These are phyloP conservation scores for Globisporangium iwayamae DNA, from an alignment of 352 stramenopile genomes.

Conservation along the genomic window DNA sequence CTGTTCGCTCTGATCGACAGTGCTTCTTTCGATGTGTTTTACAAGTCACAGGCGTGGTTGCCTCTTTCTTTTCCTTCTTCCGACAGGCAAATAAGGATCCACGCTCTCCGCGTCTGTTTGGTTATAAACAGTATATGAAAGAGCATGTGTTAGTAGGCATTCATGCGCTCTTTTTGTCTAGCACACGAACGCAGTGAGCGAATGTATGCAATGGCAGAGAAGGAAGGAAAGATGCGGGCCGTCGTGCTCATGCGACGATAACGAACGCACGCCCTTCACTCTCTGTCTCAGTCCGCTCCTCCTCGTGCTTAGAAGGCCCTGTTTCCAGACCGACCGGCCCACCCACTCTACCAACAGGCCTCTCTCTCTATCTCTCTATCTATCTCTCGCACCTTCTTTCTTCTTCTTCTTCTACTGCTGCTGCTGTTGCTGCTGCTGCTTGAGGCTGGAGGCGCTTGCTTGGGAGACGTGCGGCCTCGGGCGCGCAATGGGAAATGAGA, in stretches of 20 bases:
- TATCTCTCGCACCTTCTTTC: constrained; percentile 3
- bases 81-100: neutral
- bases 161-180: neutral
- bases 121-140: neutral
- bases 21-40: neutral
- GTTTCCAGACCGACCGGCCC: neutral
- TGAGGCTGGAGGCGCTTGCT: neutral
- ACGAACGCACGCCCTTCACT: neutral
- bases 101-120: neutral
- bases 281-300: neutral
- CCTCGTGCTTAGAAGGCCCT: neutral
- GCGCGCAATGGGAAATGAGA: constrained; percentile 15
- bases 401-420: constrained; percentile 11
- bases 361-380: neutral
- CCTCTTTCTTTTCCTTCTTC: neutral
- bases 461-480: constrained; percentile 3
- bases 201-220: neutral
- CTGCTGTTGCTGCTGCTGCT: neutral
- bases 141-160: neutral
- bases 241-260: neutral
- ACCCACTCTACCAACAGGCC: neutral
- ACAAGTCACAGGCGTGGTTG: neutral
- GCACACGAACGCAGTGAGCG: neutral
- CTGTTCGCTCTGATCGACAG: neutral
- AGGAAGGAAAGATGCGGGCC: neutral